A percentile compares a stretch with the other conserved stretches of the same genome.
Conservation (phyloP, 2,329 filamentous ascomycete genomes). For the Fusarium poae region DNA sequence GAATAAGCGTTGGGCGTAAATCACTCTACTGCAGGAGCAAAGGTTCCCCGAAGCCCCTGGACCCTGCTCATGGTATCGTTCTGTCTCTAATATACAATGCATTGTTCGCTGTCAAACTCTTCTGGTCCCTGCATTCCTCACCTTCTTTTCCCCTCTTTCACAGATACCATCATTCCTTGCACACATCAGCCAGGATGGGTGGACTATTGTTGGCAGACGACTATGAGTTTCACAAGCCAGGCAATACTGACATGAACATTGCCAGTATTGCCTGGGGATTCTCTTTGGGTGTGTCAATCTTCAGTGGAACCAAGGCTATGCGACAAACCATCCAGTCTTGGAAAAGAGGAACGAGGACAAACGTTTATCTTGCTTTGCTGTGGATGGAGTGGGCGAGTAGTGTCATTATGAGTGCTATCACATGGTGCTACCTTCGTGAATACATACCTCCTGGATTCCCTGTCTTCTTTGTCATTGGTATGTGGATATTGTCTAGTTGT, state of each 20-base stretch:
- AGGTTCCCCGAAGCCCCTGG: conserved; percentile 16
- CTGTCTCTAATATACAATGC: conserved; percentile 32
- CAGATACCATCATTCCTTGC: conserved; percentile 17
- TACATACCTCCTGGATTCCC: conserved; percentile 46
- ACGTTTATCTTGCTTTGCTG: conserved; percentile 44
- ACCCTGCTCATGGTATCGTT: conserved; percentile 6
- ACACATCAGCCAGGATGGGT: conserved; percentile 27
- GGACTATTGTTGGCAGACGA: conserved; percentile 43
- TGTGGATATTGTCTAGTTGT: accelerated
- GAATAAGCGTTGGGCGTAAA: conserved; percentile 7
- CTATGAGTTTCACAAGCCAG: conserved; percentile 39
- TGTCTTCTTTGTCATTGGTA: conserved; percentile 46
- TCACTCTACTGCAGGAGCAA: conserved; percentile 7
- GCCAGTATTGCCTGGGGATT: conserved; percentile 50
- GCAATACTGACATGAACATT: conserved; percentile 47
- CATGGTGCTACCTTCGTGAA: conserved; percentile 46
- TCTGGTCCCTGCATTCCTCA: conserved; percentile 7
- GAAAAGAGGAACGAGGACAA: conserved; percentile 45
- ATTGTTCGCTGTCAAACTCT: not conserved
- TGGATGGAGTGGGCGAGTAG: conserved; percentile 47
- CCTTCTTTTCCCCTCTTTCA: not conserved
- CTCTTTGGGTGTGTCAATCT: conserved; percentile 48
- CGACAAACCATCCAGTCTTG: conserved; percentile 46
- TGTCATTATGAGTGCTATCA: conserved; percentile 47
- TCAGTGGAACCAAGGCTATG: conserved; percentile 44